Evolutionary conservation across 1,284 basidiomycete genomes (phyloP).

Genomic region (Cystobasidiaceae sp.): DNA sequence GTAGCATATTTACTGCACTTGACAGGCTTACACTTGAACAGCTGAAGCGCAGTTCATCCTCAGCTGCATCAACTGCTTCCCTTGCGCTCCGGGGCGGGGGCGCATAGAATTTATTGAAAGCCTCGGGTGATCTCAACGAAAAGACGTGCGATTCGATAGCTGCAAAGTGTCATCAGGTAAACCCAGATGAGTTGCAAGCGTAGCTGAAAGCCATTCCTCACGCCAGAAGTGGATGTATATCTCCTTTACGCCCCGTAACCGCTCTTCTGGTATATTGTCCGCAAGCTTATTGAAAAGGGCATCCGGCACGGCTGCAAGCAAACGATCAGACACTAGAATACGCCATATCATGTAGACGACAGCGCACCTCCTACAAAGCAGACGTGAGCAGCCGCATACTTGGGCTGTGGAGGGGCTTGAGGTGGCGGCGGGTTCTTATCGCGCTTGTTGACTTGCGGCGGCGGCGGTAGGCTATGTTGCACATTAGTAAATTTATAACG

Average conservation of each 20-base stretch:
- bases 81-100: conserved; percentile 62
- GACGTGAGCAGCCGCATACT: conserved; percentile 82
- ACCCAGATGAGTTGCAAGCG: neutral
- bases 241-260: conserved; percentile 67
- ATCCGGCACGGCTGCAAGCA: conserved; percentile 62
- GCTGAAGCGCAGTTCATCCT: conserved; percentile 73
- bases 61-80: conserved; percentile 61
- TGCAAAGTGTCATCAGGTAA: conserved; percentile 47
- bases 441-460: conserved; percentile 20
- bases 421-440: conserved; percentile 35
- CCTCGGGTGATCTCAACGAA: conserved; percentile 64
- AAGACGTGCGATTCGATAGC: conserved; percentile 79
- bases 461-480: conserved; percentile 11
- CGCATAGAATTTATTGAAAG: conserved; percentile 81
- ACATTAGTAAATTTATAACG: neutral
- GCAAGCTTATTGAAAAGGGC: conserved; percentile 67
- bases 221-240: conserved; percentile 86
- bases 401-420: conserved; percentile 49
- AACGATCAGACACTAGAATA: conserved; percentile 7
- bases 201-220: conserved; percentile 51
- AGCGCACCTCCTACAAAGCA: conserved; percentile 90
- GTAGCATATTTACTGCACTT: neutral
- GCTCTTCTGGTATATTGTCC: conserved; percentile 47
- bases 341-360: neutral
- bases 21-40: neutral